phyloP scores from a whole-genome alignment of 305 asterid genomes.

The Stenogyne calaminthoides region DNA sequence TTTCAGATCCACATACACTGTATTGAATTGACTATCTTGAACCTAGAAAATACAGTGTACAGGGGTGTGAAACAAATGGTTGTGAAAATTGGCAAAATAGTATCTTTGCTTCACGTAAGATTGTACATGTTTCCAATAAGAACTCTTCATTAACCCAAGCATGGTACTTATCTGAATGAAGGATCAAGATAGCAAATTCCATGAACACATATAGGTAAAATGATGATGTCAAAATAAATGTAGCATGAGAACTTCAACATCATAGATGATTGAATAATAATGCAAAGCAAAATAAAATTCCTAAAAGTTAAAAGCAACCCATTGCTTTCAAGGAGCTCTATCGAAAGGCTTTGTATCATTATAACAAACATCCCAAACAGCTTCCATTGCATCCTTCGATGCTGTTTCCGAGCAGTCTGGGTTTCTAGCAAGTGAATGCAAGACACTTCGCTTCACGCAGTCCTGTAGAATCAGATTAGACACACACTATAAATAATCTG shows the following conservation, averaged over 20 bases:
- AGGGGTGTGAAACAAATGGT: neutral
- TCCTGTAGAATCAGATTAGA: constrained; percentile 49
- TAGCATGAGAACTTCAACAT: neutral
- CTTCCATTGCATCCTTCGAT: constrained; percentile 84
- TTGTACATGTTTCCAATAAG: neutral
- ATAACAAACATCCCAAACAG: constrained; percentile 92
- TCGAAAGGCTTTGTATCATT: constrained; percentile 90
- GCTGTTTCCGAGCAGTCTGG: constrained; percentile 77
- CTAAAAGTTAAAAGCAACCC: neutral
- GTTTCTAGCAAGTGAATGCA: constrained; percentile 61
- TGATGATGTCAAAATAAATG: neutral
- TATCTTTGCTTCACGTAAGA: neutral
- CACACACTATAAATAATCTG: neutral
- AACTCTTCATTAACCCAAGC: constrained; percentile 7
- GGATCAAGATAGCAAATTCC: constrained; percentile 7
- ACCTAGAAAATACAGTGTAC: neutral
- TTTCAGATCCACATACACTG: neutral
- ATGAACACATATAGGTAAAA: neutral
- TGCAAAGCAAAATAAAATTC: neutral
- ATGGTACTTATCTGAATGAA: neutral
- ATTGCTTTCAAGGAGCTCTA: constrained; percentile 64
- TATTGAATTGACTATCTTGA: neutral
- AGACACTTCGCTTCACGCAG: constrained; percentile 75
- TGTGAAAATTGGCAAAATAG: neutral
- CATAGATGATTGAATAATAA: neutral